Conservation (phyloP, 768 basidiomycete genomes). For the Arthromyces matolae region DNA sequence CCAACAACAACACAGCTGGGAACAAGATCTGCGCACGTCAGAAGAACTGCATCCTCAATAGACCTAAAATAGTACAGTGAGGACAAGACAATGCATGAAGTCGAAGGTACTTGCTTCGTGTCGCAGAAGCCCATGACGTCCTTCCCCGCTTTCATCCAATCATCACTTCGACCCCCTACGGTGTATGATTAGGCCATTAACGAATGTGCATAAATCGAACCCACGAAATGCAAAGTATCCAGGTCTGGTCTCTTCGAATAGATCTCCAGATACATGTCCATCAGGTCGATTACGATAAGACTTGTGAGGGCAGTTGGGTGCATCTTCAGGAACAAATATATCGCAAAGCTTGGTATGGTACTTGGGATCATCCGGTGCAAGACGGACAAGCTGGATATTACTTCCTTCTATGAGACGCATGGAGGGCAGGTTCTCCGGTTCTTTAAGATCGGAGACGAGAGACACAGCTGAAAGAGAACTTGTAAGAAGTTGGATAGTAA, state of each 20-base stretch:
- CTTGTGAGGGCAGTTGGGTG: slow-evolving; percentile 7
- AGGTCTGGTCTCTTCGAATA: slow-evolving; percentile 9
- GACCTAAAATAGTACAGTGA: not conserved
- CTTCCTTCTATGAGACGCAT: slow-evolving; percentile 2
- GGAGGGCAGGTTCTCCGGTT: slow-evolving; percentile 1
- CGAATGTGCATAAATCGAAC: not conserved
- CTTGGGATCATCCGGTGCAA: not conserved
- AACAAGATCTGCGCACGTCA: slow-evolving; percentile 4
- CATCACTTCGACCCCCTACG: slow-evolving; percentile 10
- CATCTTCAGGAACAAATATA: slow-evolving; percentile 6
- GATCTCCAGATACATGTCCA: slow-evolving; percentile 10
- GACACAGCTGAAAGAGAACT: not conserved
- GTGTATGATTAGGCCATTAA: not conserved
- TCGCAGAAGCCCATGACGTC: slow-evolving; percentile 3
- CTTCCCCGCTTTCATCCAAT: slow-evolving; percentile 8
- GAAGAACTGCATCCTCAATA: slow-evolving; percentile 2
- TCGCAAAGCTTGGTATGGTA: slow-evolving; percentile 1
- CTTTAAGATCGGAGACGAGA: slow-evolving; percentile 8
- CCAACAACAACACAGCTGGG: slow-evolving; percentile 7
- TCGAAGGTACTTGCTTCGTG: slow-evolving; percentile 1
- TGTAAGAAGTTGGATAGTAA: too few relatives aligned
- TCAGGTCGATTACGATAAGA: slow-evolving; percentile 6
- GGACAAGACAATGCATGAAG: not conserved
- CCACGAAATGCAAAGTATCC: slow-evolving; percentile 8
- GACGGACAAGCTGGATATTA: not conserved